phyloP scores from a whole-genome alignment of 768 basidiomycete genomes.

The Phaffia australis region DNA sequence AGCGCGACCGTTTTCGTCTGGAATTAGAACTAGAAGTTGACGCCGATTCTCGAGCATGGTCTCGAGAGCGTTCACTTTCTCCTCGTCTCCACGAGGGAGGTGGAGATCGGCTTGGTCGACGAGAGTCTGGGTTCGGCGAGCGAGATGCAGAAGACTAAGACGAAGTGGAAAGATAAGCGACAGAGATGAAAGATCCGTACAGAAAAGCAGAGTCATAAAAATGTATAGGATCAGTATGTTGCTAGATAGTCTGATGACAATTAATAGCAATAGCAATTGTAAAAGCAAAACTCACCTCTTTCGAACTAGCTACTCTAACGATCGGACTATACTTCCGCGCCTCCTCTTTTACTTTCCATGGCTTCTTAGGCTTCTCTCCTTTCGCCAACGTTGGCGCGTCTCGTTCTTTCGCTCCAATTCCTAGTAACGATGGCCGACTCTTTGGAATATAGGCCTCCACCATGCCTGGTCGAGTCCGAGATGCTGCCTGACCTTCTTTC shows the following conservation, averaged over 20 bases:
- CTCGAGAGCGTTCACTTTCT: too few species aligned
- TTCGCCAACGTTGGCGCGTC: constrained; percentile 28
- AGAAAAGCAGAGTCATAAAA: constrained; percentile 27
- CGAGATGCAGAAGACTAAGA: constrained; percentile 31
- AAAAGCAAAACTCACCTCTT: constrained; percentile 37
- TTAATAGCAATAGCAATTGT: not conserved
- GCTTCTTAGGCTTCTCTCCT: constrained; percentile 36
- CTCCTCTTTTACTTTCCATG: constrained; percentile 41
- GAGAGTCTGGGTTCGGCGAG: constrained; percentile 38
- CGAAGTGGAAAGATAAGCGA: not conserved
- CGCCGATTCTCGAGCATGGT: too few species aligned
- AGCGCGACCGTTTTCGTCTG: constrained; percentile 41
- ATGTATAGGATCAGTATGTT: constrained; percentile 8
- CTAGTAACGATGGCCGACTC: constrained; percentile 72
- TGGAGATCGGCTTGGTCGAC: constrained; percentile 38
- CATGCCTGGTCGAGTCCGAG: constrained; percentile 51
- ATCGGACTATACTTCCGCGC: constrained; percentile 78
- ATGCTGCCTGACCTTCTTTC: constrained; percentile 68
- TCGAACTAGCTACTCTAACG: constrained; percentile 49
- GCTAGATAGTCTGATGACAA: not conserved
- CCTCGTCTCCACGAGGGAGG: constrained; percentile 28
- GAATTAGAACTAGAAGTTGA: constrained; percentile 34
- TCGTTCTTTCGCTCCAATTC: constrained; percentile 80
- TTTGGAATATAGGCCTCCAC: constrained; percentile 71
- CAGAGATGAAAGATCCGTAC: too few species aligned